Evolutionary conservation across 192 early-diverging fungal species (phyloP).

Genomic region (Coemansia sp.): DNA sequence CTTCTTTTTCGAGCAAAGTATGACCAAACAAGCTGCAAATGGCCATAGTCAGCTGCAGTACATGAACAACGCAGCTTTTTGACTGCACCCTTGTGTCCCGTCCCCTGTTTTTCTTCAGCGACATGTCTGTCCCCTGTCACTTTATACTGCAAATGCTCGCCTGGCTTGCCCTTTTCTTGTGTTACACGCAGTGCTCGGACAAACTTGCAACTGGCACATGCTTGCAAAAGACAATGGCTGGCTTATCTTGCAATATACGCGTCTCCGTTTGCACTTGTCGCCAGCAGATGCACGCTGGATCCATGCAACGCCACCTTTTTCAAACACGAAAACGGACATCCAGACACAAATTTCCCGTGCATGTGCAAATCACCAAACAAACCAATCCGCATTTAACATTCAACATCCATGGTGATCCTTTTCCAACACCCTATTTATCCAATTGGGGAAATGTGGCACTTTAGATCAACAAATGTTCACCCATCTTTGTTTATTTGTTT

Average conservation of each 20-base stretch:
- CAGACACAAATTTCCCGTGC: background rate
- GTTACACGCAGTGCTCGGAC: background rate
- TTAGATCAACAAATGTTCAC: background rate
- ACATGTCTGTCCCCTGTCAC: background rate
- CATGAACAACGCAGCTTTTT: background rate
- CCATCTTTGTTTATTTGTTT: background rate
- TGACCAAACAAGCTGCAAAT: constrained; percentile 1
- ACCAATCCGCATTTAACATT: background rate
- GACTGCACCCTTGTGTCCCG: no score
- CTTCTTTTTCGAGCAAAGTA: background rate
- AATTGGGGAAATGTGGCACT: background rate
- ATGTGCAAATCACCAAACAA: background rate
- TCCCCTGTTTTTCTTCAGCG: background rate
- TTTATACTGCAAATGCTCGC: background rate
- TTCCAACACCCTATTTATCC: background rate
- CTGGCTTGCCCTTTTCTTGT: background rate
- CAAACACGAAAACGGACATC: background rate
- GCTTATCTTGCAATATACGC: background rate
- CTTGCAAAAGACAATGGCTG: background rate
- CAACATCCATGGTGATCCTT: background rate
- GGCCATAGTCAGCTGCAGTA: background rate
- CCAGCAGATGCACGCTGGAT: background rate
- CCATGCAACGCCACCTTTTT: background rate
- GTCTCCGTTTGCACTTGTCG: background rate
- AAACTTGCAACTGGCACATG: background rate